Percentiles rank a stretch among this genome's conserved stretches.
These are phyloP conservation scores for Pyricularia pennisetigena DNA, from an alignment of 2,329 filamentous ascomycete species.

Conservation along the genomic window DNA sequence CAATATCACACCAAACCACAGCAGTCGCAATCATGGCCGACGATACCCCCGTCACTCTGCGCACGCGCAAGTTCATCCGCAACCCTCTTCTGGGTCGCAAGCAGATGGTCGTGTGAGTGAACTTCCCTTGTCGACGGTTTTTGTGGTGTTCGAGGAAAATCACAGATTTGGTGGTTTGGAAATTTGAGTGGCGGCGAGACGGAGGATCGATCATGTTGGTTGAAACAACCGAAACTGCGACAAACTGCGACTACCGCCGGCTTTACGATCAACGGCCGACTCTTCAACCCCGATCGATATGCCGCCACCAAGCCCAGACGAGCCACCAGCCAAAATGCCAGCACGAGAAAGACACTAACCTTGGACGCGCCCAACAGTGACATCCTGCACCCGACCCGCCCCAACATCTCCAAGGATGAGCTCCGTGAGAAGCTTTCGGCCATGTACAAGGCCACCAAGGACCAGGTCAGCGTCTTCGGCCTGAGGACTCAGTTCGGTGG, in stretches of 20 bases:
- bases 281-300: background rate
- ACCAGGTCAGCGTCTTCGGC: conserved; percentile 96
- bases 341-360: background rate
- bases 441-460: conserved; percentile 97
- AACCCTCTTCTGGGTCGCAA: conserved; percentile 98
- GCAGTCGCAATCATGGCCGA: conserved; percentile 67
- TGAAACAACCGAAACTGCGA: background rate
- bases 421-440: conserved; percentile 89
- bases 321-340: background rate
- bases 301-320: background rate
- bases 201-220: background rate
- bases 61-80: conserved; percentile 99
- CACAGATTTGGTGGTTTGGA: background rate
- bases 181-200: background rate
- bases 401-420: conserved; percentile 99
- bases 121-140: conserved; percentile 7
- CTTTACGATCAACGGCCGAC: background rate
- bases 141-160: background rate
- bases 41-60: conserved; percentile 70
- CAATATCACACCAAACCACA: conserved; percentile 11
- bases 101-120: conserved; percentile 98
- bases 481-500: conserved; percentile 99
- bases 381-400: conserved; percentile 96
- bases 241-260: background rate
- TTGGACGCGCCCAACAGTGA: conserved; percentile 52